Evolutionary conservation across 305 asterid species (phyloP), one percentile per base, ranked within the genome.

Genomic region (Solanum chacoense): DNA sequence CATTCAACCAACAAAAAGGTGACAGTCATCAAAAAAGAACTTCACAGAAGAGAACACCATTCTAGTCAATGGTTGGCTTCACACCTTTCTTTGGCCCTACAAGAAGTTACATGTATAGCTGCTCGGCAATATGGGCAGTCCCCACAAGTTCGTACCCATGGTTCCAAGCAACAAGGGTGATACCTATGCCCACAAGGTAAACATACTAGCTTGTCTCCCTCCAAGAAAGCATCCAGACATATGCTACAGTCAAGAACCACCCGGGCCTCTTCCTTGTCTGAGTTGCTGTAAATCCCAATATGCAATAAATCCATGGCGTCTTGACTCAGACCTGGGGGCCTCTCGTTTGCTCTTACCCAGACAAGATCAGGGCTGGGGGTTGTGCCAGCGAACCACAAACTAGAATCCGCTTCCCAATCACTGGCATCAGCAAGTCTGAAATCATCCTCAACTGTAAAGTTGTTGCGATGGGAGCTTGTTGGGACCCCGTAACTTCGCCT

Each of bases 81-180:
- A 50, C 22, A 76, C 78, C 73, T 78, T 63, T 87, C 89, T 32
- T 88, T 37, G 29, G 72, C 84, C 29, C 88, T 84, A n/a, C 83
- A 37, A 32, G 84, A 29, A 90, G 87, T 87, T 32, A 87, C 91
- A 84, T 86, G 84, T 29, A 96, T 92, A 78, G 89, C 87, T 90
- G 93, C 92, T 29, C 99, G 96, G 88, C 99, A 97, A 90, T 96
- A 92, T 6, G 99, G 99, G 93, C 99, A 96, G 88, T 95, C 98
- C 7, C 98, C 98, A 85, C 98, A 94, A 79, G 92, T 91, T 67
- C 92, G 91, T 35, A 95, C 88, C 99, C 98, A 97, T 22, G 97
- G 99, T 80, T 91, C 92, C 92, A 97, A 91, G 94, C 98, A 96
- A 88, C 88, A 85, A 89, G 90, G 86, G 89, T 96, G 99, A 87